Evolutionary conservation across 768 basidiomycete genomes (phyloP), one percentile per base, ranked within the genome.

Genomic region (Leccinum boreale): DNA sequence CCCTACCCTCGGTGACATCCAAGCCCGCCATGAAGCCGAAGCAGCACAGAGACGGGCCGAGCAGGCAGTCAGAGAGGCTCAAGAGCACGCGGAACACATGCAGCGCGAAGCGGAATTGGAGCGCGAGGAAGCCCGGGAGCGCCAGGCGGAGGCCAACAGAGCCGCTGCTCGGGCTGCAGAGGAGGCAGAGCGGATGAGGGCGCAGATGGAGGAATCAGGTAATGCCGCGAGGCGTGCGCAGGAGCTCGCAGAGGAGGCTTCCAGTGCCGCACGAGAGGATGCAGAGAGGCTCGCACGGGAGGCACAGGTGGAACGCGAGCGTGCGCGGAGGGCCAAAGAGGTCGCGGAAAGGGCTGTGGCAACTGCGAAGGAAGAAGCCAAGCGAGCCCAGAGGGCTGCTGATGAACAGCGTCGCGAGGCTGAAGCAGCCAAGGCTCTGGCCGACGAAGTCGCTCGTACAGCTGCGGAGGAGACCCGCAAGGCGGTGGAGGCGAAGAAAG

Each of bases 1-100:
- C 29, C 66, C 60, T 2, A 55, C 63, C 3, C 29, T 67, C 8
- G 33, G 29, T 2, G 53, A 23, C 0, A 60, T 67, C 3, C 49
- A 53, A 11, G 50, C 49, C 3, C 67, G 50, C 4, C 42, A 58
- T 1, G 6, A 17, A 1, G 62, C 57, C 5, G 60, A 64, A 31
- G 26, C 31, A n/a, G 61, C 60, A 1, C 52, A 31, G 35, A 23
- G 12, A 26, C 26, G 42, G 2, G 62, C 62, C 0, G 60, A 62
- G 21, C 10, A 50, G 9, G n/a, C 50, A 2, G 67, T 29, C 6
- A 52, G 8, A 26, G 49, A 44, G 4, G 59, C 65, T 2, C 36
- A 15, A 19, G 58, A 48, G 7, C 45, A 53, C 29, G 50, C 52
- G 0, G 9, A 53, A 14, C n/a, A 35, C 19, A 46, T 56, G 6